These are phyloP conservation scores for Mycena vulgaris DNA, from an alignment of 768 basidiomycete species.

Conservation along the genomic window DNA sequence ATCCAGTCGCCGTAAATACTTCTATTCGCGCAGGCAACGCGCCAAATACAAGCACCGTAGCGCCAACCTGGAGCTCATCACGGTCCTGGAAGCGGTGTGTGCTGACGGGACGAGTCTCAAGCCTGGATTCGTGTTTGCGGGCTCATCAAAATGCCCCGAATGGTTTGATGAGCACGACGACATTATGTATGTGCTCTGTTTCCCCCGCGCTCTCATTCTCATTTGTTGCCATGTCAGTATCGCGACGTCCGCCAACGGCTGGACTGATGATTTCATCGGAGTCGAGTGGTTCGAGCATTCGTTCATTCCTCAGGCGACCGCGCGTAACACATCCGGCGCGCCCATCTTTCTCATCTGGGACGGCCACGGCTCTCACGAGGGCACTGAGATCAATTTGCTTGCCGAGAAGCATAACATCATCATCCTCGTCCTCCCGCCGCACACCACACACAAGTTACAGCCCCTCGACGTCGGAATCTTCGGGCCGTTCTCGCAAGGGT, in stretches of 20 bases:
- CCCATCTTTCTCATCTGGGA: constrained; percentile 58
- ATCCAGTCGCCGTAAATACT: no score
- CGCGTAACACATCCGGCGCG: constrained; percentile 43
- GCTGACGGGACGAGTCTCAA: no score
- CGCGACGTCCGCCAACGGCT: constrained; percentile 55
- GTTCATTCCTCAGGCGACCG: constrained; percentile 55
- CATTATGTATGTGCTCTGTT: constrained; percentile 32
- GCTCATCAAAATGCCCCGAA: constrained; percentile 28
- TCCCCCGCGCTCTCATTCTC: not conserved
- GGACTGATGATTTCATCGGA: constrained; percentile 56
- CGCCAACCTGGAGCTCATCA: no score
- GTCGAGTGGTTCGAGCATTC: constrained; percentile 55
- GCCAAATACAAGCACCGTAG: no score
- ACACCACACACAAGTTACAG: constrained; percentile 61
- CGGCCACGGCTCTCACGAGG: constrained; percentile 61
- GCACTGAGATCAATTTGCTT: constrained; percentile 40
- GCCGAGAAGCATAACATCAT: constrained; percentile 50
- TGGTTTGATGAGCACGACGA: constrained; percentile 45
- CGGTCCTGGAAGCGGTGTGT: no score
- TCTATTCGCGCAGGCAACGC: no score
- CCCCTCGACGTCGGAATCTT: constrained; percentile 63
- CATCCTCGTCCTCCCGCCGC: constrained; percentile 55
- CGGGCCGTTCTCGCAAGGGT: constrained; percentile 48
- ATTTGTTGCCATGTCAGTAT: constrained; percentile 46
- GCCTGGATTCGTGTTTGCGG: constrained; percentile 40